A percentile compares a stretch with the other conserved stretches of the same genome.
These are phyloP conservation scores for Parathielavia hyrcaniae DNA, from an alignment of 495 filamentous ascomycete genomes.

Conservation along the genomic window DNA sequence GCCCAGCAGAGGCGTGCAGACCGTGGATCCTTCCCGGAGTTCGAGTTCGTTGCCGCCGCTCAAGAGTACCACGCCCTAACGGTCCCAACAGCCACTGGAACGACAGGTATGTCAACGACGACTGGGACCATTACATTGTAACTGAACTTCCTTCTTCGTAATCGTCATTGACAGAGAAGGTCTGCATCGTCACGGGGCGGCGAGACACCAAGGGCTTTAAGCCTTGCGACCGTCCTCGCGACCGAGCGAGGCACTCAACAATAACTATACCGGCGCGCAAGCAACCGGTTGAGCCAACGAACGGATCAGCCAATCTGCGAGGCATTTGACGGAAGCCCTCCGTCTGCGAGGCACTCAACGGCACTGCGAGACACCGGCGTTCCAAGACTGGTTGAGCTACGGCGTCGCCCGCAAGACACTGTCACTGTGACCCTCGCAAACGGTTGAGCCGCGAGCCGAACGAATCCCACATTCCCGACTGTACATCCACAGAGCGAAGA, in stretches of 20 bases:
- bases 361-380: neutral
- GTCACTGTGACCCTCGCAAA: neutral
- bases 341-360: neutral
- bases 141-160: neutral
- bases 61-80: slow-evolving; percentile 4
- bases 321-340: neutral
- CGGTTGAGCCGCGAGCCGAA: neutral
- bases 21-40: slow-evolving; percentile 10
- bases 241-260: neutral
- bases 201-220: neutral
- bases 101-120: neutral
- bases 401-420: neutral
- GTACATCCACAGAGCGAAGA: neutral
- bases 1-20: slow-evolving; percentile 8
- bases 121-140: slow-evolving; percentile 1
- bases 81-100: slow-evolving; percentile 1
- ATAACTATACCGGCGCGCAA: neutral
- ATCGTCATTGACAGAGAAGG: neutral
- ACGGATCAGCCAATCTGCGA: neutral
- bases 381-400: neutral
- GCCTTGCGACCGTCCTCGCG: neutral
- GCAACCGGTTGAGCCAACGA: neutral
- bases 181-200: neutral
- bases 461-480: neutral
- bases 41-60: slow-evolving; percentile 3